Evolutionary conservation across 148 eudicot species (phyloP).

Genomic region (Drosera capensis): DNA sequence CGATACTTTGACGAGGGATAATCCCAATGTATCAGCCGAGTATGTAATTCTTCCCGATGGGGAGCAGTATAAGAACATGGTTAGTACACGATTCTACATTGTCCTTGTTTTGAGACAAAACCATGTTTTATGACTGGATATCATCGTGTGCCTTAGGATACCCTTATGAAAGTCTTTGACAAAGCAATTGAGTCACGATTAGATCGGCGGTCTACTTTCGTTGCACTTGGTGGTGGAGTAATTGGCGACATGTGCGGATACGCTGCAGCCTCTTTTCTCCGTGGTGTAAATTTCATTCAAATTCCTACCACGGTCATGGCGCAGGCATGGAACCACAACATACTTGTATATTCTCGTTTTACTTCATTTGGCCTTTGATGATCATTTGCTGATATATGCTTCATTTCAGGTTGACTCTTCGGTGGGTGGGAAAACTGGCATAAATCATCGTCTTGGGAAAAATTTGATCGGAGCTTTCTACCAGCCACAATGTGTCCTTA

Average conservation of each 20-base stretch:
- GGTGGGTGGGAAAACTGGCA: constrained; percentile 96
- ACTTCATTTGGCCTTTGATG: background rate
- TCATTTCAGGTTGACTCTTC: constrained; percentile 81
- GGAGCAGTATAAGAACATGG: constrained; percentile 88
- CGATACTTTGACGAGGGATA: constrained; percentile 59
- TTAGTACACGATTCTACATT: constrained; percentile 17
- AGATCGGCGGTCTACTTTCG: constrained; percentile 81
- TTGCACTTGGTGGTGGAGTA: constrained; percentile 98
- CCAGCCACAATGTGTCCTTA: constrained; percentile 93
- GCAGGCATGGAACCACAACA: constrained; percentile 35
- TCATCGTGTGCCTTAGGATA: constrained; percentile 32
- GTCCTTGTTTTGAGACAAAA: background rate
- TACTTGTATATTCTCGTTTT: background rate
- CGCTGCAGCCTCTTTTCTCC: constrained; percentile 90
- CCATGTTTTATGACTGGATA: constrained; percentile 4
- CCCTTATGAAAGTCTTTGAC: constrained; percentile 84
- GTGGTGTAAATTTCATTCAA: constrained; percentile 96
- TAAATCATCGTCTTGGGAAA: constrained; percentile 82
- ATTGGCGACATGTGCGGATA: constrained; percentile 98
- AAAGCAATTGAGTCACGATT: constrained; percentile 90
- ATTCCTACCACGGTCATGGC: constrained; percentile 99
- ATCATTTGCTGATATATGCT: constrained; percentile 3
- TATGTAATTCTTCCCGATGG: constrained; percentile 87
- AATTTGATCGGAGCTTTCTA: constrained; percentile 96
- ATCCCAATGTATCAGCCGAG: constrained; percentile 72